phyloP scores from a whole-genome alignment of 2,329 filamentous ascomycete species.

The Fusarium tjaetaba region DNA sequence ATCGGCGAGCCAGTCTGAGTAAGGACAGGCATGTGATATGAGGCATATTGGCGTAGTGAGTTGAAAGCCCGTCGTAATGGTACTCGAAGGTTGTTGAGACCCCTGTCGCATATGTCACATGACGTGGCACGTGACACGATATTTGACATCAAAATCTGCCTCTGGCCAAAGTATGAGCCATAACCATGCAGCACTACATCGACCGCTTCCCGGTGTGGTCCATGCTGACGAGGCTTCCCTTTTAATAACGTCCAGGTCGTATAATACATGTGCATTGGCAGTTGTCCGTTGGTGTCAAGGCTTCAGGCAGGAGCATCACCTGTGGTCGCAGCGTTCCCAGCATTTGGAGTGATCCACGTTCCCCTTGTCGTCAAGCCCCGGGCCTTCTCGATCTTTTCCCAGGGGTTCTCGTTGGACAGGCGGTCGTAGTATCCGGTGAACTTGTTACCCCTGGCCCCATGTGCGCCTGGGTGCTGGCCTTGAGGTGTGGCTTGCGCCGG shows the following conservation, averaged over 20 bases:
- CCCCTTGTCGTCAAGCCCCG: conserved; percentile 56
- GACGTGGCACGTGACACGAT: conserved; percentile 17
- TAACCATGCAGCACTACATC: not conserved
- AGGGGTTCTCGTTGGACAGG: conserved; percentile 77
- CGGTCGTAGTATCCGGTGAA: conserved; percentile 76
- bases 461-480: conserved; percentile 21
- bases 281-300: not conserved
- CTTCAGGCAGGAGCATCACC: conserved; percentile 24
- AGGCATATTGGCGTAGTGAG: conserved; percentile 25
- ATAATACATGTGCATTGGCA: not conserved
- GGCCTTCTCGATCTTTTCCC: conserved; percentile 66
- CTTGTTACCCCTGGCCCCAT: conserved; percentile 55
- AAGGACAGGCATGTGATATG: conserved; percentile 37
- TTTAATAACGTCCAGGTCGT: not conserved
- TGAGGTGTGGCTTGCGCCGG: conserved; percentile 2
- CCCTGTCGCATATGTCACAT: conserved; percentile 33
- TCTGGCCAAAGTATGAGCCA: not conserved
- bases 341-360: conserved; percentile 53
- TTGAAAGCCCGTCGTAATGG: conserved; percentile 5
- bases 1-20: conserved; percentile 17
- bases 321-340: not conserved
- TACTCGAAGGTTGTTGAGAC: conserved; percentile 30
- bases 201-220: too few species aligned
- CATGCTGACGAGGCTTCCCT: too few species aligned
- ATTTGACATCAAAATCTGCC: not conserved